Base-by-base conservation (phyloP, 768 basidiomycete genomes). In the Hygrocybe coccinea region DNA sequence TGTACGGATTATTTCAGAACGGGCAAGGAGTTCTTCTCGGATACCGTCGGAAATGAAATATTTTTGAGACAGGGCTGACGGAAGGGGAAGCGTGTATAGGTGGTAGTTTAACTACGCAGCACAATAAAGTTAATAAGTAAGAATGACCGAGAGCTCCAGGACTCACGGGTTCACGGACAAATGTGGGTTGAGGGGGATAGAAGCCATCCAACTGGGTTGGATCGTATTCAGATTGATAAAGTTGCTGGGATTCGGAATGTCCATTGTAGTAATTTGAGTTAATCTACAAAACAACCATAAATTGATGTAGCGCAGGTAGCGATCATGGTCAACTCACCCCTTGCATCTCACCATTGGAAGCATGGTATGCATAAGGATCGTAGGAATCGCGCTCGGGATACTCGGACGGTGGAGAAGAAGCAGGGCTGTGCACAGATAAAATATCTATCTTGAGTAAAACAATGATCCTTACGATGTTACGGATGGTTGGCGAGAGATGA, bases 31-130 rank as follows among this genome's bases (percentile, higher is more conserved):
- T 1, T 65, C 60, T 48, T 79, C 73, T 0, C 79, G 76, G 21
- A 80, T 70, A 5, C 75, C 70, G 8, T 64, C 55, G 2, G 79
- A 77, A 1, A 77, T 62, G 1, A 74, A 77, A 1, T 97, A 79
- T 72, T 95, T 97, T 65, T 95, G 92, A 29, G 71, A 74, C 66
- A 87, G 75, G 54, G 76, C 64, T 59, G 80, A 71, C 43, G 87
- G 75, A 64, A 87, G 75, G 62, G 80, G 79, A 2, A 82, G 80
- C 3, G 89, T 86, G 74, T 99, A 99, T 29, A 97, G 79, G 61
- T 97, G 92, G 65, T 99, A 93, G 65, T 97, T 84, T 45, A 98
- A 80, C 91, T 95, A 65, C 41, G 52, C 52, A 24, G 50, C 46
- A 21, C 49, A 29, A 38, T 6, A 44, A 21, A 21, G 44, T 52